Base-by-base conservation (phyloP, 2,329 filamentous ascomycete genomes). In the Hirsutella minnesotensis region DNA sequence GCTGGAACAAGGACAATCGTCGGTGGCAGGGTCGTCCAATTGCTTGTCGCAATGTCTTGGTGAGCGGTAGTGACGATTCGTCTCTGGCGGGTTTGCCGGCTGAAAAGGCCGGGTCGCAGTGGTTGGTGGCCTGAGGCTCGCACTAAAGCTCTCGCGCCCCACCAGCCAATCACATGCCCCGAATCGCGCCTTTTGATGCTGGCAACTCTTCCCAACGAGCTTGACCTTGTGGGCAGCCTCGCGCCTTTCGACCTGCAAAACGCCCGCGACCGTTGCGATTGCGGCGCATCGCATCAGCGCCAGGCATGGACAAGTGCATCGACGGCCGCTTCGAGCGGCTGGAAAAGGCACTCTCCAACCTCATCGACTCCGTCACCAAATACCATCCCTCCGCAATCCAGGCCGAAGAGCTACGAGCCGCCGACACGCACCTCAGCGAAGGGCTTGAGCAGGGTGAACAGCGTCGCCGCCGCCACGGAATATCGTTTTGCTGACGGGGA, bases 301-400 rank as follows among this genome's bases (percentile, higher is more conserved):
- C 24, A 27, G 12, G 24, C 24, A 85, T 85, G 81, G 75, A 85
- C 49, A 70, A 70, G 38, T 64, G 72, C 39, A 69, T 85, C 7
- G 77, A 83, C 48, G 58, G 55, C 38, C 77, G 74, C 52, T 82
- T 85, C 46, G 76, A 81, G 56, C 75, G 77, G 39, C 67, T 85
- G 24, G 81, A 84, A 53, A 76, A 73, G 53, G 77, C 79, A 1
- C 67, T 94, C 18, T 72, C 75, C 12, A 77, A 68, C 22, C 69
- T 94, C 29, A 81, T 88, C 51, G 83, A 88, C 58, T 89, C 85
- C 0, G 83, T 94, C 48, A 73, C 84, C 5, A 84, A 86, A 49
- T 90, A 89, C 63, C 86, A 88, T 54, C 86, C 86, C 0, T 85
- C 82, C 7, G 67, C 75, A 4, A 62, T 70, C 30, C 76, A 81